Evolutionary conservation across 371 early-diverging fungal species (phyloP).

Genomic region (Apophysomyces trapeziformis): DNA sequence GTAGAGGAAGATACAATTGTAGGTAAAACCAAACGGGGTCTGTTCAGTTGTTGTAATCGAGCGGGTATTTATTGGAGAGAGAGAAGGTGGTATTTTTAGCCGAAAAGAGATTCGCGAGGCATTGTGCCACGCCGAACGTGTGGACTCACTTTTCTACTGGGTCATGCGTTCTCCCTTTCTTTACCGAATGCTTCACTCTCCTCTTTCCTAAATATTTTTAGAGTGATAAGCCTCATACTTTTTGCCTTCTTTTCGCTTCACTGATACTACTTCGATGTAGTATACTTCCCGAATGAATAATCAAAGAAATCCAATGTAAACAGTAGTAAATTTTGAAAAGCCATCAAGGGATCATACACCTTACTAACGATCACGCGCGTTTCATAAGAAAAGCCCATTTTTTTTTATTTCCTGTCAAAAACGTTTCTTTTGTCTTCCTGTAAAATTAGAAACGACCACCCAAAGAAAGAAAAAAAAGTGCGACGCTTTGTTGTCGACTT

Average conservation of each 20-base stretch:
- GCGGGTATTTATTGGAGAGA: background rate
- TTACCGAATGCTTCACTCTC: background rate
- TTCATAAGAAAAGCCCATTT: background rate
- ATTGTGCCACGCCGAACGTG: background rate
- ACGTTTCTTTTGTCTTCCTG: background rate
- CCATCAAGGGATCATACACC: background rate
- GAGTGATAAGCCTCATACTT: background rate
- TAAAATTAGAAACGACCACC: background rate
- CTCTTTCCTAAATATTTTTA: background rate
- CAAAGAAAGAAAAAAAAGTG: too few relatives aligned
- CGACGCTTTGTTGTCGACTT: background rate
- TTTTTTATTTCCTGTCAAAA: background rate
- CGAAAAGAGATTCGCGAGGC: background rate
- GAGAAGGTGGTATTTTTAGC: background rate
- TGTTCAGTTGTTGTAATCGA: background rate
- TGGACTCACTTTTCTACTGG: background rate
- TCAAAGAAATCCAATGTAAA: too few relatives aligned
- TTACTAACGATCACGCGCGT: constrained; percentile 5
- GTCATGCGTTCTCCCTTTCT: background rate
- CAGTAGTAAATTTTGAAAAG: background rate
- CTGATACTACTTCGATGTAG: too few relatives aligned
- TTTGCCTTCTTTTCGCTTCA: background rate
- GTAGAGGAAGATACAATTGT: background rate
- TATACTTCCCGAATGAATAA: too few relatives aligned
- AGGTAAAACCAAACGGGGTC: background rate